phyloP scores from a whole-genome alignment of 371 early-diverging fungal species.

The Rhizopus arrhizus region DNA sequence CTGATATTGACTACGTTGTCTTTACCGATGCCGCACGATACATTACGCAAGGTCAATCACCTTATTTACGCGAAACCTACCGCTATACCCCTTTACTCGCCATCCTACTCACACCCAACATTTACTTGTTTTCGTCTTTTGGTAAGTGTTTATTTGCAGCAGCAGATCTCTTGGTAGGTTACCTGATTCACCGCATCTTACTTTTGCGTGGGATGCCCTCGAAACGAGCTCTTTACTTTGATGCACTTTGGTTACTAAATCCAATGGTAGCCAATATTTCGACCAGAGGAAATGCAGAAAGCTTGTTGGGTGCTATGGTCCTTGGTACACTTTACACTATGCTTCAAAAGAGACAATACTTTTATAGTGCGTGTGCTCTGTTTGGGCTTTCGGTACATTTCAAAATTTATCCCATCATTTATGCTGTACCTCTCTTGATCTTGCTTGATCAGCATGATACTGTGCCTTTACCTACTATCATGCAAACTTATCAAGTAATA shows the following conservation, averaged over 20 bases:
- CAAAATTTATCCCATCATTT: slow-evolving; percentile 95
- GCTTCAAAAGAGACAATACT: slow-evolving; percentile 45
- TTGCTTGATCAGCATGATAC: slow-evolving; percentile 51
- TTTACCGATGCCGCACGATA: slow-evolving; percentile 92
- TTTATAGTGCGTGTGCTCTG: slow-evolving; percentile 64
- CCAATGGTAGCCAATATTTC: slow-evolving; percentile 96
- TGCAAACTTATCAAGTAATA: slow-evolving; percentile 31
- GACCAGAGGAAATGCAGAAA: slow-evolving; percentile 93
- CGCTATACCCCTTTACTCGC: slow-evolving; percentile 96
- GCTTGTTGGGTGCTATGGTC: slow-evolving; percentile 77
- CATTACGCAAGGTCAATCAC: slow-evolving; percentile 74
- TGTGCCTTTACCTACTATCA: slow-evolving; percentile 32
- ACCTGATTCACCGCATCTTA: slow-evolving; percentile 65
- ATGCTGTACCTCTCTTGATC: slow-evolving; percentile 77
- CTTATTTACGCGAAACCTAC: slow-evolving; percentile 91
- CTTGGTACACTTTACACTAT: slow-evolving; percentile 77
- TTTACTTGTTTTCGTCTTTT: slow-evolving; percentile 68
- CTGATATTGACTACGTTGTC: slow-evolving; percentile 96
- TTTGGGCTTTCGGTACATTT: slow-evolving; percentile 96
- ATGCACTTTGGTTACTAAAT: slow-evolving; percentile 85
- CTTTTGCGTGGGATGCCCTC: slow-evolving; percentile 59
- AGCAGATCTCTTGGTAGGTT: slow-evolving; percentile 77
- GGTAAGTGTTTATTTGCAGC: slow-evolving; percentile 90
- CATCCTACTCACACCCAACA: slow-evolving; percentile 80
- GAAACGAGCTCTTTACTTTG: slow-evolving; percentile 48